These are phyloP conservation scores for Millerago galiae DNA, from an alignment of 805 yeast species.

Conservation along the genomic window DNA sequence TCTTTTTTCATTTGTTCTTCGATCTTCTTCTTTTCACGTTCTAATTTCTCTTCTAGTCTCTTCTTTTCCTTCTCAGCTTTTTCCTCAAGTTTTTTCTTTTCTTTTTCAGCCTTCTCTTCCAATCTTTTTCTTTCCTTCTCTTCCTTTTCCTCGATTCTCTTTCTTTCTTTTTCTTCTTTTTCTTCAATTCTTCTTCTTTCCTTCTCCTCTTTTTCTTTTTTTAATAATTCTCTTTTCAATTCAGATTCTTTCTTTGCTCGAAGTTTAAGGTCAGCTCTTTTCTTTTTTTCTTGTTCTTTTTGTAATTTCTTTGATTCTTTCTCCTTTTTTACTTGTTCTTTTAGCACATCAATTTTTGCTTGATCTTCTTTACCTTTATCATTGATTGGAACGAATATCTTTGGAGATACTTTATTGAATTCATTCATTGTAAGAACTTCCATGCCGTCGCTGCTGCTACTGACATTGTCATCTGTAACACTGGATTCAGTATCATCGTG, in stretches of 20 bases:
- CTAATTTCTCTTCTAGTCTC: constrained; percentile 10
- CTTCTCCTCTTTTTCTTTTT: constrained; percentile 18
- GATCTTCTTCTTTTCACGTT: constrained; percentile 20
- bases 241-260: constrained; percentile 29
- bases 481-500: too few species aligned
- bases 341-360: neutral
- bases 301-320: constrained; percentile 21
- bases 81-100: constrained; percentile 19
- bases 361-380: neutral
- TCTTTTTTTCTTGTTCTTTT: constrained; percentile 14
- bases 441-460: neutral
- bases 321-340: neutral
- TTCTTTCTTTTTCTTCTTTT: constrained; percentile 20
- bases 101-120: constrained; percentile 18
- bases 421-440: neutral
- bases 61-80: constrained; percentile 14
- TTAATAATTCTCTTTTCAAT: constrained; percentile 23
- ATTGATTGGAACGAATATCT: neutral
- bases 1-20: constrained; percentile 22
- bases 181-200: constrained; percentile 18
- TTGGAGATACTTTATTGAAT: neutral
- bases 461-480: neutral
- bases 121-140: constrained; percentile 17
- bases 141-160: constrained; percentile 19
- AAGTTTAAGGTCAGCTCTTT: constrained; percentile 24